phyloP scores from a whole-genome alignment of 2,329 filamentous ascomycete genomes.

The Achaetomium macrosporum region DNA sequence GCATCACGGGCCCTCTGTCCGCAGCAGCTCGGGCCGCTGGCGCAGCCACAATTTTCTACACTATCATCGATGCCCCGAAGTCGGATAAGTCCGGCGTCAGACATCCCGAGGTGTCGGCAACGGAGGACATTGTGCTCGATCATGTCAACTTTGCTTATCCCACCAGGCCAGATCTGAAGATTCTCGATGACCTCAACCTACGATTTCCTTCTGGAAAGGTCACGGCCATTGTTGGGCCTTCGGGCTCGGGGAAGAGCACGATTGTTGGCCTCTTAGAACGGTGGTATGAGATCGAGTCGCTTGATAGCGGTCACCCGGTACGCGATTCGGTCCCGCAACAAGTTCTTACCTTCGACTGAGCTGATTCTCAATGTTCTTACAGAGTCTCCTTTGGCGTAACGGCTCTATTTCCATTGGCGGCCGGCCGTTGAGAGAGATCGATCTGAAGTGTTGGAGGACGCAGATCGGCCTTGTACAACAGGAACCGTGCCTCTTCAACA shows the following conservation, averaged over 20 bases:
- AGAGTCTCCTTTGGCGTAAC: constrained; percentile 25
- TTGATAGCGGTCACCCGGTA: constrained; percentile 37
- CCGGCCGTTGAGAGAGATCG: constrained; percentile 38
- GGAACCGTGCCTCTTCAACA: constrained; percentile 41
- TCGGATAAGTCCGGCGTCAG: constrained; percentile 34
- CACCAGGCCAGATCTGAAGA: constrained; percentile 39
- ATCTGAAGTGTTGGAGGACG: constrained; percentile 52
- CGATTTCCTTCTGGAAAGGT: constrained; percentile 61
- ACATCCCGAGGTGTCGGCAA: constrained; percentile 40
- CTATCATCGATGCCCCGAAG: constrained; percentile 41
- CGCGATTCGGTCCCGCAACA: neutral
- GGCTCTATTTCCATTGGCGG: constrained; percentile 25
- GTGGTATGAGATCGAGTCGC: constrained; percentile 59
- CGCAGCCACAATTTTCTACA: constrained; percentile 51
- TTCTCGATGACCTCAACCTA: constrained; percentile 46
- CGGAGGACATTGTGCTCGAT: constrained; percentile 51
- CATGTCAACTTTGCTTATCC: constrained; percentile 64
- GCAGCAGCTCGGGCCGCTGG: constrained; percentile 50
- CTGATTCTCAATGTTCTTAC: neutral
- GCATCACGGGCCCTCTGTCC: constrained; percentile 50
- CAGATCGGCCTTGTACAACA: constrained; percentile 41
- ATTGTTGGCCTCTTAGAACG: constrained; percentile 63
- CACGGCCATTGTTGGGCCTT: constrained; percentile 74
- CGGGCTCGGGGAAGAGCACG: constrained; percentile 78
- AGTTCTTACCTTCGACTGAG: neutral